Evolutionary conservation across 2,329 filamentous ascomycete species (phyloP), one percentile per base, ranked within the genome.

Genomic region (Botrytis hyacinthi): DNA sequence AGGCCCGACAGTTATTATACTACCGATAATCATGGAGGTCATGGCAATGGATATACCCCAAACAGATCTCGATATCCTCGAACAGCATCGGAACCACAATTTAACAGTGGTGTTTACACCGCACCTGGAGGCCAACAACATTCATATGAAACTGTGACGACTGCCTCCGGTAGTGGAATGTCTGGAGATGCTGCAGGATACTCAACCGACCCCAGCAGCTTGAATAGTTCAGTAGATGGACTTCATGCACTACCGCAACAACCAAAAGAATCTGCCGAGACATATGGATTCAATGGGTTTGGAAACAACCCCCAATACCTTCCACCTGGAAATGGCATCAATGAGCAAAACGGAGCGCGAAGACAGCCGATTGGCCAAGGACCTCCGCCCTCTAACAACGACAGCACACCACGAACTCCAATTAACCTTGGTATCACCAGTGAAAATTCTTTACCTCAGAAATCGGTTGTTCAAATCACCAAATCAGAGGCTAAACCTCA

Each of bases 161-260:
- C 93, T 20, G 92, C 91, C 74, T 90, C 90, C 18, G 91, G 90
- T 35, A 93, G 90, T 79, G 92, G 77, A 68, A 92, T 89, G 77
- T 89, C 91, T 76, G 90, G 85, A 71, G 94, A 97, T 73, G 90
- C 90, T 20, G 91, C 89, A 80, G 91, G 90, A 73, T 95, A 96
- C 82, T 91, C 91, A 76, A 97, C 94, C 74, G 94, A 97, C 80
- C 95, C 93, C 60, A 84, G 93, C 84, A 97, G 94, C 80, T 93
- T 97, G 80, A 97, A 97, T 83, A 97, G 93, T 84, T 97, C 94
- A 2, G 89, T 97, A 78, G 93, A 97, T 80, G 91, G 93, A 75
- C 85, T 90, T 37, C 84, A 86, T 73, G 87, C 90, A 70, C 85
- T 86, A 8, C 84, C 90, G 66, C 85, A 85, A 8, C 84, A 85